These are phyloP conservation scores for Amauroascus verrucosus DNA, from an alignment of 2,329 filamentous ascomycete genomes.

Conservation along the genomic window DNA sequence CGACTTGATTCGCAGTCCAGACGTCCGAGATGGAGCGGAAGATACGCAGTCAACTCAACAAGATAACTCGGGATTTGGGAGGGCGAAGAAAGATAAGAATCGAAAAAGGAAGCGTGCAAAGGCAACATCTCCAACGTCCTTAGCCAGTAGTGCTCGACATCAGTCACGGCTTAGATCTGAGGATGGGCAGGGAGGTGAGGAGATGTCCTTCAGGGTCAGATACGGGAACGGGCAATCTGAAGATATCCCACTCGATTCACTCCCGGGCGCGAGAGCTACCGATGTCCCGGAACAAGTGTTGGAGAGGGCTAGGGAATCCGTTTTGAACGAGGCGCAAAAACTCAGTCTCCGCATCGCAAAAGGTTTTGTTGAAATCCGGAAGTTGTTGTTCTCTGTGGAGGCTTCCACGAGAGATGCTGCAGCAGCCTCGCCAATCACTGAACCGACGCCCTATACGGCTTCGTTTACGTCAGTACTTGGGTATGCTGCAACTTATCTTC, in stretches of 20 bases:
- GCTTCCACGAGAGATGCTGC: conserved; percentile 25
- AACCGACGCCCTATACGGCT: conserved; percentile 26
- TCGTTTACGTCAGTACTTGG: conserved; percentile 36
- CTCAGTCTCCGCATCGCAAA: conserved; percentile 48
- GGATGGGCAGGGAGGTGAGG: conserved; percentile 28
- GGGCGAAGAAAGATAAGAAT: conserved; percentile 30
- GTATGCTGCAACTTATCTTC: conserved; percentile 40
- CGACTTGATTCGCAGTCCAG: conserved; percentile 50
- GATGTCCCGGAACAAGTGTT: conserved; percentile 27
- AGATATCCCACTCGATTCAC: conserved; percentile 43
- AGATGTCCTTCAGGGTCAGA: conserved; percentile 46
- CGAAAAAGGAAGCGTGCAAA: conserved; percentile 51
- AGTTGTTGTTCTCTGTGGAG: conserved; percentile 46
- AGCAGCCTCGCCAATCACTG: conserved; percentile 21
- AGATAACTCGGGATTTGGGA: conserved; percentile 22
- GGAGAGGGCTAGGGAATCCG: conserved; percentile 35
- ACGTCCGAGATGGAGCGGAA: conserved; percentile 39
- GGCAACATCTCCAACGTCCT: conserved; percentile 35
- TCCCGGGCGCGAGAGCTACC: conserved; percentile 19
- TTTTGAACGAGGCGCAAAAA: conserved; percentile 44
- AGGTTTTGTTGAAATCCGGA: conserved; percentile 44
- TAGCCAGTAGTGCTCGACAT: conserved; percentile 37
- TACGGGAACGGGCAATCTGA: conserved; percentile 53
- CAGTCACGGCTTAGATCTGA: conserved; percentile 41
- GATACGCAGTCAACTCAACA: conserved; percentile 21